A percentile compares a stretch with the other conserved stretches of the same genome.
Conservation (phyloP, 2,329 filamentous ascomycete species). For the Curvularia sp. region DNA sequence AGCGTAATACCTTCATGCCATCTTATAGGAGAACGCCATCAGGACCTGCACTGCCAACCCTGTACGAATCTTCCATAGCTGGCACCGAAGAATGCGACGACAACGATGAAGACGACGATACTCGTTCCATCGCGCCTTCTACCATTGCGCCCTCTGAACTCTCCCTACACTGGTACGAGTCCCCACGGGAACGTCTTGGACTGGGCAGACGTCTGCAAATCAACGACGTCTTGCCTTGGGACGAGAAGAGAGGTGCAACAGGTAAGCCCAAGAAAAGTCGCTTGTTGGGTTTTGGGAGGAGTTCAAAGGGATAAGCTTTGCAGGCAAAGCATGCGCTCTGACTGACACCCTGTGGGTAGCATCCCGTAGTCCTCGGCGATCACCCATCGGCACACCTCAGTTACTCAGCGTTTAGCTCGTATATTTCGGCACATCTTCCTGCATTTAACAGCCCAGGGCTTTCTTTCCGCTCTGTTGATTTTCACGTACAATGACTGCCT, state of each 20-base stretch:
- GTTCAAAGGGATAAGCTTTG: slow-evolving; percentile 17
- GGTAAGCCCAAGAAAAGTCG: slow-evolving; percentile 43
- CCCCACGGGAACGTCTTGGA: slow-evolving; percentile 47
- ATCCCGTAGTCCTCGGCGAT: slow-evolving; percentile 1
- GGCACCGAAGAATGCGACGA: slow-evolving; percentile 32
- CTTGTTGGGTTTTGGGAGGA: slow-evolving; percentile 34
- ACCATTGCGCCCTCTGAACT: slow-evolving; percentile 47
- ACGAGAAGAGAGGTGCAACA: slow-evolving; percentile 21
- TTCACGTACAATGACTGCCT: neutral
- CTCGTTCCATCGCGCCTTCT: slow-evolving; percentile 37
- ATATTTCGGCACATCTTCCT: slow-evolving; percentile 4
- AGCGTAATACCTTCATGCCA: slow-evolving; percentile 16
- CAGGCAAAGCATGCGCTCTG: slow-evolving; percentile 14
- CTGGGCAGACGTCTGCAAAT: slow-evolving; percentile 46
- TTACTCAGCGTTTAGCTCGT: neutral
- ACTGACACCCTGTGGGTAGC: slow-evolving; percentile 17
- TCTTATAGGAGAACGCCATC: slow-evolving; percentile 24
- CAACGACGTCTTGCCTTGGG: slow-evolving; percentile 45
- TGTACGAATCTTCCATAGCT: slow-evolving; percentile 43
- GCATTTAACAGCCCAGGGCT: neutral
- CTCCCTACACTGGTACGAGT: slow-evolving; percentile 46
- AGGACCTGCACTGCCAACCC: slow-evolving; percentile 36
- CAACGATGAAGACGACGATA: slow-evolving; percentile 24
- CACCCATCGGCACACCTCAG: neutral
- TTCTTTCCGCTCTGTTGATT: neutral